Evolutionary conservation across 139 green algal species (phyloP).

Genomic region (Tetraselmis striata): DNA sequence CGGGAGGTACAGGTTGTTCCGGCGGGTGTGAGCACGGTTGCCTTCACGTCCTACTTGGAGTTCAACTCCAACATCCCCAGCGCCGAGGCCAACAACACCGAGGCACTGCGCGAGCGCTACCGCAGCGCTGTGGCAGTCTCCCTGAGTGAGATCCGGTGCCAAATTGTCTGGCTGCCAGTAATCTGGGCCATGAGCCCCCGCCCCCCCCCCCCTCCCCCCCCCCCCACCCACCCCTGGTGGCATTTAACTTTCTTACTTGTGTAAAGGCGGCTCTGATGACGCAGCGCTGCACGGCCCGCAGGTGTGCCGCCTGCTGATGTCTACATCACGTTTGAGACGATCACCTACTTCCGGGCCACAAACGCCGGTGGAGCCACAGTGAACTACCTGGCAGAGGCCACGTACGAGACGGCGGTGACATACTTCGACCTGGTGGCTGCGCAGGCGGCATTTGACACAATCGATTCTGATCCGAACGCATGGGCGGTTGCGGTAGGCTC

Average conservation of each 20-base stretch:
- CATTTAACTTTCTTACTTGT: too few relatives aligned
- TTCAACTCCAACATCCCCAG: neutral
- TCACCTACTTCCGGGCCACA: neutral
- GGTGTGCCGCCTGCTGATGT: neutral
- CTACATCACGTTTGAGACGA: neutral
- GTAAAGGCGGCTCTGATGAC: too few relatives aligned
- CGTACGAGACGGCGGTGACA: neutral
- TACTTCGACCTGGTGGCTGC: neutral
- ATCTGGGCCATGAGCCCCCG: too few relatives aligned
- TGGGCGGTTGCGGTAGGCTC: neutral
- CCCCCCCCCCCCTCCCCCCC: too few relatives aligned
- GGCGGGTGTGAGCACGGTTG: neutral
- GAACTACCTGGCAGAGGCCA: neutral
- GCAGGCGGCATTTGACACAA: neutral
- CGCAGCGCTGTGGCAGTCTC: neutral
- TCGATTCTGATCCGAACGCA: neutral
- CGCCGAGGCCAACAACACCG: neutral
- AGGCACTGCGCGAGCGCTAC: neutral
- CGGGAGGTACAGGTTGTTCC: neutral
- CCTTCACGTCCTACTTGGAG: neutral
- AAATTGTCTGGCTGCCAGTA: too few relatives aligned
- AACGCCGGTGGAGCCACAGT: neutral
- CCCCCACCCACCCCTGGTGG: too few relatives aligned
- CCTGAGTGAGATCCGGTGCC: too few relatives aligned
- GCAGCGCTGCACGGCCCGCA: too few relatives aligned